Evolutionary conservation across 2,329 filamentous ascomycete genomes (phyloP).

Genomic region (Hysterium pulicare): DNA sequence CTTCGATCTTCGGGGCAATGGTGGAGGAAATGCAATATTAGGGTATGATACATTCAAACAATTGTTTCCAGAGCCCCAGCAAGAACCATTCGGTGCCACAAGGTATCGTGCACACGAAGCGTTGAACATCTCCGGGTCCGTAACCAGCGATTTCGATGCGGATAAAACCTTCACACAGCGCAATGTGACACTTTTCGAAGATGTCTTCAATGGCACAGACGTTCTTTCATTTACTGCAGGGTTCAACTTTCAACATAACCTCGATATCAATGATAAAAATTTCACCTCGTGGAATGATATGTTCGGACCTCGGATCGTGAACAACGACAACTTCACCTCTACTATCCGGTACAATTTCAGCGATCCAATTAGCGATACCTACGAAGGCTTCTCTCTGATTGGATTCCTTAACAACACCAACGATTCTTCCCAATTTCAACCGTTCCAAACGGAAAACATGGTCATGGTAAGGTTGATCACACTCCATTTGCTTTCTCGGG

Average conservation of each 20-base stretch:
- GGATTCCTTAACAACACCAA: conserved; percentile 25
- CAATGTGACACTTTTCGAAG: too few relatives aligned
- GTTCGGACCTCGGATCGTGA: conserved; percentile 31
- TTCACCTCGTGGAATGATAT: conserved; percentile 34
- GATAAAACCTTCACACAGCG: conserved; percentile 28
- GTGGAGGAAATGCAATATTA: conserved; percentile 50
- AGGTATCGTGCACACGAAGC: conserved; percentile 47
- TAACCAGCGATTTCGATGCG: conserved; percentile 27
- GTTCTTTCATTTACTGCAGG: conserved; percentile 1
- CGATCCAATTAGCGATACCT: conserved; percentile 23
- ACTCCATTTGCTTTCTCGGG: too few relatives aligned
- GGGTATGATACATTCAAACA: conserved; percentile 50
- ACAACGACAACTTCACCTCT: conserved; percentile 34
- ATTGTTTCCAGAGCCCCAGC: conserved; percentile 51
- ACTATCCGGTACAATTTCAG: conserved; percentile 33
- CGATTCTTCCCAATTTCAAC: conserved; percentile 30
- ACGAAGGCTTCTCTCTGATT: conserved; percentile 28
- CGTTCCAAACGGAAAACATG: conserved; percentile 39
- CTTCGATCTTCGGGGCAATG: conserved; percentile 61
- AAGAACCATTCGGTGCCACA: conserved; percentile 43
- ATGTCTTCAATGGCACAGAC: conserved; percentile 24
- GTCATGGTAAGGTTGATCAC: too few relatives aligned
- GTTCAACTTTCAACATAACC: conserved; percentile 33
- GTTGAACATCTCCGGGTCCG: conserved; percentile 32
- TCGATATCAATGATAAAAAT: conserved; percentile 26